Evolutionary conservation across 345 rosid species (phyloP), one percentile per base, ranked within the genome.

Genomic region (Conringia planisiliqua): DNA sequence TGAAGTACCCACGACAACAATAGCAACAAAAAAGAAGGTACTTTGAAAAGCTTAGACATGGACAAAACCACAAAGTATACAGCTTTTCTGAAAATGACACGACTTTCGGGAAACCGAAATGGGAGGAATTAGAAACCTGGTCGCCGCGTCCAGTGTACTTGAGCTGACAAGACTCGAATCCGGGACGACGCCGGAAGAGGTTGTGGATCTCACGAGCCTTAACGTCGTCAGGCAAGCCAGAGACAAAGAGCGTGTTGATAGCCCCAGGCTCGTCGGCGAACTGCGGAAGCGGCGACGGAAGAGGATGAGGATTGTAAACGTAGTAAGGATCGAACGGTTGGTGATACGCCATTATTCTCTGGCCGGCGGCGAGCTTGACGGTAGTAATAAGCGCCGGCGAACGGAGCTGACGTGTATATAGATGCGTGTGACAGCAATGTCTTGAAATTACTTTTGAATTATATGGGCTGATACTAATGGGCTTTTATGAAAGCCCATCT

Each of bases 81-180:
- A 75, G 6, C 60, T 35, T 56, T 24, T 26, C 66, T 16, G 7
- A 22, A 75, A 39, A 14, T 47, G 38, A 46, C 10, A 54, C 14
- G 29, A 62, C 13, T 5, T 10, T 35, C 20, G 32, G 36, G 39
- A 58, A 43, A 6, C 13, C 0, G 14, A 26, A 38, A 48, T 8
- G 2, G 66, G 70, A 47, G 36, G 8, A 7, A n/a, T 40, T 12
- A 29, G 5, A 17, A 42, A 89, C 97, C 96, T 91, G 96, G 78
- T 91, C 85, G 70, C 98, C 96, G 3, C 91, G 91, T 50, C 97
- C 97, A 22, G 96, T 91, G 81, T 93, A 93, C 82, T 93, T 91
- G 74, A 93, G 94, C 87, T 93, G 97, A 67, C 88, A 88, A 62
- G 78, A 85, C 26, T 89, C 92, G 73, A 89, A 93, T 6, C 97